phyloP scores from a whole-genome alignment of 495 filamentous ascomycete species.

The Penicillium taxi region DNA sequence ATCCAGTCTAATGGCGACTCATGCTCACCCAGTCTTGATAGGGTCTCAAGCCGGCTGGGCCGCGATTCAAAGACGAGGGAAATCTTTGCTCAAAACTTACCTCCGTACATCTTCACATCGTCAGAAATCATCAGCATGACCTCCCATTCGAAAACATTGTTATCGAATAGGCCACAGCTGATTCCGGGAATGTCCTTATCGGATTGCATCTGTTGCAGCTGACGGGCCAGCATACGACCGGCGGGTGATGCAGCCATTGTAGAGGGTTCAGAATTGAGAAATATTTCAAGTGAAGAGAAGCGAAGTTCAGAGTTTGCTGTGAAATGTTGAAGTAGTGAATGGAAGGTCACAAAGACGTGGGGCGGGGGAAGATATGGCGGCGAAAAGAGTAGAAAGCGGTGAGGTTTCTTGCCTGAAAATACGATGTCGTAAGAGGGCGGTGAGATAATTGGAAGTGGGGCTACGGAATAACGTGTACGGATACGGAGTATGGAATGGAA shows the following conservation, averaged over 20 bases:
- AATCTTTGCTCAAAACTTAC: too few relatives aligned
- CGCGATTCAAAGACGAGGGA: slow-evolving; percentile 1
- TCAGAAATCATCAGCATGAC: slow-evolving; percentile 98
- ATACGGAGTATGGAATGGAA: too few relatives aligned
- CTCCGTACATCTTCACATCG: slow-evolving; percentile 92
- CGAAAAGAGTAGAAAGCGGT: slow-evolving; percentile 18
- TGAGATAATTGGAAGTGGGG: too few relatives aligned
- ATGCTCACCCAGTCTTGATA: too few relatives aligned
- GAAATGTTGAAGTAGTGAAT: too few relatives aligned
- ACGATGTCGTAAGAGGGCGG: too few relatives aligned
- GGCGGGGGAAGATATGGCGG: too few relatives aligned
- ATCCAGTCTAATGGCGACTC: too few relatives aligned
- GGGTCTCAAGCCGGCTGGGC: not conserved
- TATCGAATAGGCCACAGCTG: slow-evolving; percentile 77
- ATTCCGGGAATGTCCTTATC: slow-evolving; percentile 90
- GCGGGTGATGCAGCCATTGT: slow-evolving; percentile 49
- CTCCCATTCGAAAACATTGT: slow-evolving; percentile 98
- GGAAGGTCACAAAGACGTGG: too few relatives aligned
- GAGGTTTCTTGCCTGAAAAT: too few relatives aligned
- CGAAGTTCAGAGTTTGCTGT: not conserved
- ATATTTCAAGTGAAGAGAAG: slow-evolving; percentile 1
- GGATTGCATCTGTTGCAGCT: slow-evolving; percentile 89
- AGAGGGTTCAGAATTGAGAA: too few relatives aligned
- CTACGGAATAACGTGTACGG: too few relatives aligned
- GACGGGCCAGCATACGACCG: slow-evolving; percentile 69